Conservation (phyloP, 2,329 filamentous ascomycete genomes). For the Pezicula neosporulosa region DNA sequence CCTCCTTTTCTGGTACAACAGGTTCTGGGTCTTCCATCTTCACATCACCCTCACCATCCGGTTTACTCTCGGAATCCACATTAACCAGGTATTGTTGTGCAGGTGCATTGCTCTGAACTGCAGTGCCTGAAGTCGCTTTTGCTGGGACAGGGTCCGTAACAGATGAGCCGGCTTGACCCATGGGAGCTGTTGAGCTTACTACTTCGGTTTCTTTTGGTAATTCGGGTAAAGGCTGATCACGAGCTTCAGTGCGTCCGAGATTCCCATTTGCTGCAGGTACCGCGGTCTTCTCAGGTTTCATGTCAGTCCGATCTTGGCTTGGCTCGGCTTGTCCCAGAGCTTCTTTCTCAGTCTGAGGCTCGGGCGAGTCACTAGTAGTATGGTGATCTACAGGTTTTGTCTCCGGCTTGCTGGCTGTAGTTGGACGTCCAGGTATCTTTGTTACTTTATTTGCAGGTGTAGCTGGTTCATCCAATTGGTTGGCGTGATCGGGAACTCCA, state of each 20-base stretch:
- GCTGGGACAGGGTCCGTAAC: constrained; percentile 20
- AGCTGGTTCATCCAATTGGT: constrained; percentile 37
- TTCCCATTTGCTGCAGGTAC: constrained; percentile 18
- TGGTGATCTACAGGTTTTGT: constrained; percentile 12
- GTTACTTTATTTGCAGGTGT: constrained; percentile 42
- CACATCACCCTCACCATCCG: constrained; percentile 20
- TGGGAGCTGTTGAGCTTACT: constrained; percentile 2
- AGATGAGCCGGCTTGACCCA: constrained; percentile 12
- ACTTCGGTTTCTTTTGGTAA: constrained; percentile 22
- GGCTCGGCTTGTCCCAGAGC: constrained; percentile 15
- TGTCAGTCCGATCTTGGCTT: constrained; percentile 8
- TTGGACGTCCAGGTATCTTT: constrained; percentile 31
- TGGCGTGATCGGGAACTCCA: constrained; percentile 35
- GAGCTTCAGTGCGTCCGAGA: constrained; percentile 13
- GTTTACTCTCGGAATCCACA: constrained; percentile 8
- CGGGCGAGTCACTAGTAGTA: constrained; percentile 6
- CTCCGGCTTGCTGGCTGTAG: constrained; percentile 27
- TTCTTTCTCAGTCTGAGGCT: constrained; percentile 24
- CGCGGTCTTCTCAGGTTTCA: constrained; percentile 6
- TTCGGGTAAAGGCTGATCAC: constrained; percentile 26
- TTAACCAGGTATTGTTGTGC: constrained; percentile 2
- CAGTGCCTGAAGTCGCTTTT: constrained; percentile 12
- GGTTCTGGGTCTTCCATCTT: constrained; percentile 21
- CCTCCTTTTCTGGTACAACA: constrained; percentile 16
- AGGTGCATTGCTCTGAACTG: background rate